A percentile compares a stretch with the other conserved stretches of the same genome.
phyloP scores from a whole-genome alignment of 2,329 filamentous ascomycete species.

The Phaeosphaeriaceae sp. region DNA sequence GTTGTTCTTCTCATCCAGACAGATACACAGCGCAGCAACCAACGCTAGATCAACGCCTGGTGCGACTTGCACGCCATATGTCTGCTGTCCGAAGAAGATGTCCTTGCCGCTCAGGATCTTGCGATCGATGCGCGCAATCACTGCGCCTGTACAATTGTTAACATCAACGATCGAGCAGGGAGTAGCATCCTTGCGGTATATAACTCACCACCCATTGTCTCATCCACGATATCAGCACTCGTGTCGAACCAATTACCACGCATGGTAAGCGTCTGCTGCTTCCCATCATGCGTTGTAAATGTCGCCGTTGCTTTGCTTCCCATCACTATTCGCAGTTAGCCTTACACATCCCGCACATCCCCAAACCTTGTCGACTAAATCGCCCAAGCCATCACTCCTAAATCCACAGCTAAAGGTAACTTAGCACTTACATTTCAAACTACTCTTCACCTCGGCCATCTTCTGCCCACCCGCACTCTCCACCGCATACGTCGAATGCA shows the following conservation, averaged over 20 bases:
- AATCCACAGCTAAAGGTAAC: no score
- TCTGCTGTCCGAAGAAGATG: conserved; percentile 67
- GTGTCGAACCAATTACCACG: conserved; percentile 68
- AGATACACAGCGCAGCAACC: conserved; percentile 71
- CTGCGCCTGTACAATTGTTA: conserved; percentile 38
- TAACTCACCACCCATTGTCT: conserved; percentile 42
- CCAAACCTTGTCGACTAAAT: no score
- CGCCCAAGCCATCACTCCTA: no score
- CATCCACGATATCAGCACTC: conserved; percentile 64
- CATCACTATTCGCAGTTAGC: conserved; percentile 50
- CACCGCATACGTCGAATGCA: conserved; percentile 61
- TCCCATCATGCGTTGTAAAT: conserved; percentile 51
- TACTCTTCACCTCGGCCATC: conserved; percentile 64
- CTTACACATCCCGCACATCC: not conserved
- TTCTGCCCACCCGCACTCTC: conserved; percentile 56
- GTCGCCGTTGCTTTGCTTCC: conserved; percentile 63
- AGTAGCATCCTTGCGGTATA: not conserved
- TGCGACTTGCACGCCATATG: conserved; percentile 69
- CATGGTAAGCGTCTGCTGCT: conserved; percentile 53
- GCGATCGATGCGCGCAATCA: conserved; percentile 66
- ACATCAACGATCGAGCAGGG: conserved; percentile 31
- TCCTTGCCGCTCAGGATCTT: conserved; percentile 65
- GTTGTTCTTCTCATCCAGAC: conserved; percentile 64
- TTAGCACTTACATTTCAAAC: conserved; percentile 57
- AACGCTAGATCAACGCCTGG: conserved; percentile 71